Evolutionary conservation across 1,284 basidiomycete species (phyloP).

Genomic region (Malassezia brasiliensis): DNA sequence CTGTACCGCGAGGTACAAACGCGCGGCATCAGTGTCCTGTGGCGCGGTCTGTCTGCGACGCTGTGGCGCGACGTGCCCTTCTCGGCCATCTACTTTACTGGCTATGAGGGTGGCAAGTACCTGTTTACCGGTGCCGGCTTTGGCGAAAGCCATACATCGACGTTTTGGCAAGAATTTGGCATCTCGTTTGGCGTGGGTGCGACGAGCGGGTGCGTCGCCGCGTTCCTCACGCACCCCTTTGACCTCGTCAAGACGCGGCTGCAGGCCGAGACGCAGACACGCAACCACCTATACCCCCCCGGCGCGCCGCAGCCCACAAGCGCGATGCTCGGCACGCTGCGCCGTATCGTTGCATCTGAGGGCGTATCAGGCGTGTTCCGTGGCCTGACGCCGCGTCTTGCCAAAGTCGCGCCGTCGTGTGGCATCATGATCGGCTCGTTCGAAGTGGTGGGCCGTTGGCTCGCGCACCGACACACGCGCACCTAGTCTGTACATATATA

Average conservation of each 20-base stretch:
- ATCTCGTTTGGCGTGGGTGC: conserved; percentile 76
- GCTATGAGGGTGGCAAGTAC: conserved; percentile 49
- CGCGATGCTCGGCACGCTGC: conserved; percentile 51
- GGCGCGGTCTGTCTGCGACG: conserved; percentile 81
- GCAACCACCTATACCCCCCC: not conserved
- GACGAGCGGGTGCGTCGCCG: conserved; percentile 55
- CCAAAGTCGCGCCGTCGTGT: conserved; percentile 96
- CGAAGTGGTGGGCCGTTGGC: conserved; percentile 57
- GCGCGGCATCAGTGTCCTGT: conserved; percentile 55
- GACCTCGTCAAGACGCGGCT: conserved; percentile 90
- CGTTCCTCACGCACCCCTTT: conserved; percentile 84
- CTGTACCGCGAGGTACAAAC: conserved; percentile 26
- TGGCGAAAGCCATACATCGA: conserved; percentile 42
- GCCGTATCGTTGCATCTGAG: conserved; percentile 66
- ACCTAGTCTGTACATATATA: not conserved
- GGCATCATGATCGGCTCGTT: conserved; percentile 94
- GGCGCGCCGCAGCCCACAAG: not conserved
- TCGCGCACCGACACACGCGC: not conserved
- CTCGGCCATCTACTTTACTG: conserved; percentile 76
- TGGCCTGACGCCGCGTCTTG: conserved; percentile 75
- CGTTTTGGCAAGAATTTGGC: conserved; percentile 56
- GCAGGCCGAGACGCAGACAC: conserved; percentile 51
- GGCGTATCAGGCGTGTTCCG: conserved; percentile 70
- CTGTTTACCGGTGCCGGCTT: conserved; percentile 46
- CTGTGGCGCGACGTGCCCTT: conserved; percentile 97